Evolutionary conservation across 1,284 basidiomycete genomes (phyloP).

Genomic region (Cryptococcus sp.): DNA sequence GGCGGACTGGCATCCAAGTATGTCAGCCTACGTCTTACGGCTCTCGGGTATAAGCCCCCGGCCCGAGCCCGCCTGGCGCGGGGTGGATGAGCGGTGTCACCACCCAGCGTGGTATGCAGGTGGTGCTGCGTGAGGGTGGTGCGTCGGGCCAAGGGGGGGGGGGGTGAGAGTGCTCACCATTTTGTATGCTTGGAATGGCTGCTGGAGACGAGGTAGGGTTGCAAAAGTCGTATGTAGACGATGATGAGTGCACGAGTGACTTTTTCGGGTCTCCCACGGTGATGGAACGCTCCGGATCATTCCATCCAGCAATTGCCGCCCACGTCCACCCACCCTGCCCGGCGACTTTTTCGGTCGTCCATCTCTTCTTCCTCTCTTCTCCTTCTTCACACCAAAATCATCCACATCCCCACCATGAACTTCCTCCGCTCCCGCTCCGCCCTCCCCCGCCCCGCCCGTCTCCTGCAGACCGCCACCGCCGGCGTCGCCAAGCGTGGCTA

Average conservation of each 20-base stretch:
- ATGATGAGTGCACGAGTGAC: neutral
- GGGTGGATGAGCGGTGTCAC: neutral
- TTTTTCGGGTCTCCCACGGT: neutral
- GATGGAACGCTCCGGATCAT: neutral
- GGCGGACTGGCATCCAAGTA: conserved; percentile 38
- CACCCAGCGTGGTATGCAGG: neutral
- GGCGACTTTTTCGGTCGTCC: conserved; percentile 5
- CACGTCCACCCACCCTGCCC: neutral
- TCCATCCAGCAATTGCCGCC: neutral
- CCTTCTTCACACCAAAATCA: conserved; percentile 14
- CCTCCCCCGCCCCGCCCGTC: conserved; percentile 53
- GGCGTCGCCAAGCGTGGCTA: conserved; percentile 53
- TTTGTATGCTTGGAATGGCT: neutral
- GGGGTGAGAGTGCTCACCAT: neutral
- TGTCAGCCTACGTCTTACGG: neutral
- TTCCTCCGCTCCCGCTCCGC: conserved; percentile 41
- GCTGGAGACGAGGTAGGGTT: neutral
- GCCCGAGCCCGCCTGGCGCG: too few species aligned
- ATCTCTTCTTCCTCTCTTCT: conserved; percentile 2
- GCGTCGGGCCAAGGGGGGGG: neutral
- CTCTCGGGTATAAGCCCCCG: too few species aligned
- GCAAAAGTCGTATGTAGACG: too few species aligned
- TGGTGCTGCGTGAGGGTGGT: neutral
- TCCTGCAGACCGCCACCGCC: conserved; percentile 50
- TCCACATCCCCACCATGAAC: conserved; percentile 27